These are phyloP conservation scores for Cladobotryum mycophilum DNA, from an alignment of 2,329 filamentous ascomycete species.

Conservation along the genomic window DNA sequence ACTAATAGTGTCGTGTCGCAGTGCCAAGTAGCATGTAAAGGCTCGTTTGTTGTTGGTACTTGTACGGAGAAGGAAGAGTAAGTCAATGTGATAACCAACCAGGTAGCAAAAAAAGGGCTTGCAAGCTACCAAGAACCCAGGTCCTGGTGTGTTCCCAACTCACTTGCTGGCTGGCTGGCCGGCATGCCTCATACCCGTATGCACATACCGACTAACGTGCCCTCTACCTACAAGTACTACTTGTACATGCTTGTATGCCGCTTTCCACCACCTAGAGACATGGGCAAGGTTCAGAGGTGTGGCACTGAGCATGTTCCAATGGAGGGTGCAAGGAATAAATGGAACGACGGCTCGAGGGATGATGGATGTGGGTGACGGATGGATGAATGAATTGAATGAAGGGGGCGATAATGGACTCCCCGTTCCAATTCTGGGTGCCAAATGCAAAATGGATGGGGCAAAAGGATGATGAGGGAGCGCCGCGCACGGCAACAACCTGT, in stretches of 20 bases:
- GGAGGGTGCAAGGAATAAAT: slow-evolving; percentile 7
- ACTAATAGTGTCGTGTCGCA: not conserved
- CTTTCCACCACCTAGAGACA: not conserved
- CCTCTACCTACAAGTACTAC: too few species aligned
- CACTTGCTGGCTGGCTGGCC: not conserved
- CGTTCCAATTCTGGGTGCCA: not conserved
- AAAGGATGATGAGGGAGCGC: not conserved
- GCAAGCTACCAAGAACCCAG: not conserved
- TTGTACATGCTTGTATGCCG: not conserved
- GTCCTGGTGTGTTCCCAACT: too few species aligned
- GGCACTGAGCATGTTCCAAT: not conserved
- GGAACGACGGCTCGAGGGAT: not conserved
- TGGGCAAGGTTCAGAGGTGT: slow-evolving; percentile 6
- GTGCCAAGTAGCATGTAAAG: not conserved
- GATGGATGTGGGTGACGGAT: slow-evolving; percentile 5
- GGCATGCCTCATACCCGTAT: not conserved
- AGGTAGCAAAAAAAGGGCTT: not conserved
- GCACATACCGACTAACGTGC: too few species aligned
- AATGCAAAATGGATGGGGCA: not conserved
- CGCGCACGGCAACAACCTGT: slow-evolving; percentile 2
- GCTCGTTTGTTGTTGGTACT: not conserved
- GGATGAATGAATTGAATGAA: not conserved
- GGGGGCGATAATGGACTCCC: too few species aligned
- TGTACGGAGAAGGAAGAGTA: not conserved
- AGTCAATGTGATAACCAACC: not conserved